phyloP scores from a whole-genome alignment of 177 flowering plant genomes.

The Vitis hybrid region DNA sequence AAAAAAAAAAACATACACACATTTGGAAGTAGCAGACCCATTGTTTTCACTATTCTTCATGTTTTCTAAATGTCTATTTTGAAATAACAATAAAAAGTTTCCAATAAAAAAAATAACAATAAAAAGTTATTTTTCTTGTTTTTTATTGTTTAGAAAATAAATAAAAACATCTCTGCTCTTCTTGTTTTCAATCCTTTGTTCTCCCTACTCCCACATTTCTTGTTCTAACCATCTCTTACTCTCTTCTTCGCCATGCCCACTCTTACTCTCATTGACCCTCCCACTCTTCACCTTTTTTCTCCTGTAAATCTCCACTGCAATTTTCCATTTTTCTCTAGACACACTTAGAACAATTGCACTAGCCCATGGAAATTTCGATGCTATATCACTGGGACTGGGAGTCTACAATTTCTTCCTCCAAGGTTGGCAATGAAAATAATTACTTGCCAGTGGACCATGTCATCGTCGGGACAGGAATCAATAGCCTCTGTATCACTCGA shows the following conservation, averaged over 20 bases:
- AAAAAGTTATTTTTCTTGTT: no score
- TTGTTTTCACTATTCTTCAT: no score
- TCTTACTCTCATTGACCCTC: constrained; percentile 4
- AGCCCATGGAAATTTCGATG: constrained; percentile 17
- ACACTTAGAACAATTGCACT: neutral
- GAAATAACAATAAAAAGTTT: no score
- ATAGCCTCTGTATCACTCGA: constrained; percentile 90
- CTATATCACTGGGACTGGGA: constrained; percentile 19
- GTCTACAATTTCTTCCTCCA: constrained; percentile 9
- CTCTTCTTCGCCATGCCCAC: constrained; percentile 10
- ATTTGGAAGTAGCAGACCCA: no score
- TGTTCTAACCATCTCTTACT: no score
- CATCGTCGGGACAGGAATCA: constrained; percentile 83
- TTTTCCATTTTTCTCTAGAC: neutral
- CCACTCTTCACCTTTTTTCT: constrained; percentile 14
- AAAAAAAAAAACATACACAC: no score
- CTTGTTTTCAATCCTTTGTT: no score
- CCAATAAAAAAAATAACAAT: no score
- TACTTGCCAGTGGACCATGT: constrained; percentile 58
- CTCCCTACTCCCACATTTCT: no score
- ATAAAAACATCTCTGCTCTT: no score
- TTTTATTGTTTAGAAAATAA: no score
- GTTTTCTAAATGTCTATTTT: no score
- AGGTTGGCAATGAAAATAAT: constrained; percentile 9
- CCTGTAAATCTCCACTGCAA: neutral